A percentile compares a stretch with the other conserved stretches of the same genome.
Evolutionary conservation across 2,329 filamentous ascomycete species (phyloP).

Genomic region (Trichoderma atrobrunneum): DNA sequence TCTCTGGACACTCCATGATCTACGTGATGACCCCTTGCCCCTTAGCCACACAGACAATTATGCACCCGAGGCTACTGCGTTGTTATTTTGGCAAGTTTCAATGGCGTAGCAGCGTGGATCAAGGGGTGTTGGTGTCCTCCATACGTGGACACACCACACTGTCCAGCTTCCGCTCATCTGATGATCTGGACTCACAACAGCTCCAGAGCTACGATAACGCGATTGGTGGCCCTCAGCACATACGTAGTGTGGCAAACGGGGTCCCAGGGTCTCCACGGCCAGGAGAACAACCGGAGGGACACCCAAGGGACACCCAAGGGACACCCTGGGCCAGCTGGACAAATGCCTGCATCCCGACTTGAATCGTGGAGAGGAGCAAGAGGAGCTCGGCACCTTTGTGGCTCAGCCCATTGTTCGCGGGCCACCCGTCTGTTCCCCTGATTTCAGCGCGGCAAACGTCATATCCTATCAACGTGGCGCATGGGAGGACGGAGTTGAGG

Average conservation of each 20-base stretch:
- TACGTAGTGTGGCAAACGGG: constrained; percentile 17
- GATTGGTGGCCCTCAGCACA: constrained; percentile 14
- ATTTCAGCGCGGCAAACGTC: background rate
- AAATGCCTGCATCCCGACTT: background rate
- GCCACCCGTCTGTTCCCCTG: background rate
- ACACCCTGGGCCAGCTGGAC: background rate
- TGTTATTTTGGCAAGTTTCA: constrained; percentile 15
- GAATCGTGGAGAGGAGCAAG: constrained; percentile 12
- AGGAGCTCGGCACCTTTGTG: constrained; percentile 8
- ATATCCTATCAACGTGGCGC: constrained; percentile 11
- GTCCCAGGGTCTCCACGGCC: background rate
- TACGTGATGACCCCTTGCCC: constrained; percentile 7
- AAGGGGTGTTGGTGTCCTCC: constrained; percentile 2
- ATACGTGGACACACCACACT: constrained; percentile 8
- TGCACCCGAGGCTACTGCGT: constrained; percentile 9
- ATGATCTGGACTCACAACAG: constrained; percentile 11
- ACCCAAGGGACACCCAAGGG: too few relatives aligned
- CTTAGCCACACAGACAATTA: background rate
- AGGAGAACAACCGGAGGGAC: background rate
- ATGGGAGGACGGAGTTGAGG: background rate
- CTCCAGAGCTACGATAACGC: constrained; percentile 15
- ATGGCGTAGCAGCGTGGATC: constrained; percentile 17
- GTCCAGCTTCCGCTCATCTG: constrained; percentile 1
- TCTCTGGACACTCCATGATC: constrained; percentile 3
- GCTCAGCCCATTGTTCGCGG: background rate